A percentile compares a stretch with the other conserved stretches of the same genome.
These are phyloP conservation scores for Diaporthe eres DNA, from an alignment of 2,329 filamentous ascomycete species.

Conservation along the genomic window DNA sequence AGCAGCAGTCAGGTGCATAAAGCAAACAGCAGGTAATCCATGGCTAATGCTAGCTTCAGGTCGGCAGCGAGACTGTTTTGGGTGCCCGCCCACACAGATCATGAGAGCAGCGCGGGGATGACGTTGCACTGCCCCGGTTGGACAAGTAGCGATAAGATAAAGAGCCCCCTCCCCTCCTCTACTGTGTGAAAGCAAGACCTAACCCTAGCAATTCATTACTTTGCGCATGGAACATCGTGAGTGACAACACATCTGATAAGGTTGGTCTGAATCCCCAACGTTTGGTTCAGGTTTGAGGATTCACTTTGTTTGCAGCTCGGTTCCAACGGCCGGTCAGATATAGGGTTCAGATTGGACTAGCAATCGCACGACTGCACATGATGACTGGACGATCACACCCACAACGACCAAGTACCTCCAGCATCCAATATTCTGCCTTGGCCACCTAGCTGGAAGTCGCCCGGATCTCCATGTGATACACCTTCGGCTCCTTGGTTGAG, in stretches of 20 bases:
- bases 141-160: slow-evolving; percentile 5
- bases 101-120: slow-evolving; percentile 25
- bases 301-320: neutral
- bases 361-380: neutral
- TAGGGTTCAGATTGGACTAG: neutral
- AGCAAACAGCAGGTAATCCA: slow-evolving; percentile 13
- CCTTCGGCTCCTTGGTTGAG: slow-evolving; percentile 23
- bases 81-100: neutral
- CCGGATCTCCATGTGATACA: slow-evolving; percentile 24
- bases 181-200: neutral
- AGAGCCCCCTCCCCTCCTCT: neutral
- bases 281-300: slow-evolving; percentile 1
- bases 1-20: slow-evolving; percentile 16
- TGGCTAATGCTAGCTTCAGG: slow-evolving; percentile 21
- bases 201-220: neutral
- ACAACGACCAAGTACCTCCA: neutral
- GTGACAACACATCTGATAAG: neutral
- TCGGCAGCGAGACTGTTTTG: slow-evolving; percentile 2
- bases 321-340: neutral
- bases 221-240: neutral
- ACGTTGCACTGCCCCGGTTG: slow-evolving; percentile 25
- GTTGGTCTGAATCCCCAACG: slow-evolving; percentile 6
- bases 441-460: slow-evolving; percentile 8
- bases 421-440: neutral
- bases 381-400: neutral